Conservation (phyloP, 2,329 filamentous ascomycete genomes). For the Xylaria sp. region DNA sequence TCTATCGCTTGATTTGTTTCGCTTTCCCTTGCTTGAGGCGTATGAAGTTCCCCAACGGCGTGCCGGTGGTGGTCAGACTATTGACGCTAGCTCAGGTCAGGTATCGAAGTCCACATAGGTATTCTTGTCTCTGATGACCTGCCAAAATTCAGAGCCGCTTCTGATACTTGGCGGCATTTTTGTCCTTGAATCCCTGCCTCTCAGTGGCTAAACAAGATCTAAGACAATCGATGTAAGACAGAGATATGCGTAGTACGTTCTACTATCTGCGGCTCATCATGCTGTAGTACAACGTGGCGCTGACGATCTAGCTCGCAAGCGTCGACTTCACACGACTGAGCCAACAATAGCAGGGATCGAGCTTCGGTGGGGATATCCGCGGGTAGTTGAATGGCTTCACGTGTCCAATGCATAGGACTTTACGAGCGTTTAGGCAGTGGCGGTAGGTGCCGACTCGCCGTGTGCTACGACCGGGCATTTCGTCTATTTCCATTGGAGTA, state of each 20-base stretch:
- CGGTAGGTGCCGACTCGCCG: constrained; percentile 2
- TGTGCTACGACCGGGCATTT: constrained; percentile 25
- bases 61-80: constrained; percentile 37
- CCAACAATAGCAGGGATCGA: constrained; percentile 17
- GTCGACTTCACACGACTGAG: constrained; percentile 1
- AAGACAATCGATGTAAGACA: constrained; percentile 2
- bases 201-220: neutral
- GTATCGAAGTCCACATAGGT: too few species aligned
- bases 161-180: neutral
- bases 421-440: neutral
- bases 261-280: constrained; percentile 19
- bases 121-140: neutral
- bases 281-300: constrained; percentile 30
- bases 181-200: neutral
- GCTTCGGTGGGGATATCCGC: constrained; percentile 38
- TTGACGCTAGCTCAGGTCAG: neutral
- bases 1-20: neutral
- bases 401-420: constrained; percentile 17
- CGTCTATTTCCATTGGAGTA: constrained; percentile 21
- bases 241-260: constrained; percentile 12
- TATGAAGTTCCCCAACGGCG: constrained; percentile 36
- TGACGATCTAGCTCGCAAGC: constrained; percentile 15
- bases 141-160: neutral
- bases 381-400: constrained; percentile 5
- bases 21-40: too few species aligned